Base-by-base conservation (phyloP, 352 stramenopile species). In the Phytophthora colocasiae region DNA sequence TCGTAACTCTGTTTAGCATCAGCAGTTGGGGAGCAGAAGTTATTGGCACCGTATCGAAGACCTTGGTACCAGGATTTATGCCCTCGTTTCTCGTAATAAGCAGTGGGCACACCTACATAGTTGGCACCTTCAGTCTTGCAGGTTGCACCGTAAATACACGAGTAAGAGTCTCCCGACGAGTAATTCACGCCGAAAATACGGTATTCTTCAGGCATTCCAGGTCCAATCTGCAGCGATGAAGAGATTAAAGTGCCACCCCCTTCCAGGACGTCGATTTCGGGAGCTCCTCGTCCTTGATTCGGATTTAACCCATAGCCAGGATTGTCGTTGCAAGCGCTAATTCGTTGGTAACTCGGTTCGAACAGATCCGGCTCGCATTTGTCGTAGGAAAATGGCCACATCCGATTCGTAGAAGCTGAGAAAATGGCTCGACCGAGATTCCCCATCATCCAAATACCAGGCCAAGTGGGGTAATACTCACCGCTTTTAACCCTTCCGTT, bases 231-330 rank as follows among this genome's bases (percentile, higher is more conserved):
- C 4, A 97, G 78, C 40, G 92, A 97, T 34, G 90, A 92, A 15
- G 91, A 98, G 55, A 97, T 90, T 6, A 84, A 70, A 12, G 64
- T 72, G 19, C 86, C 78, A 10, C 76, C 77, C 69, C 90, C 85
- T 97, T 97, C 95, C n/a, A 98, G 73, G 24, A 99, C 78, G 70
- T 99, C 94, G 69, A 99, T 98, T 65, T 98, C 95, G 3, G 95
- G 95, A 41, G 93, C 88, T 14, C 95, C 95, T 19, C 94, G 77
- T 1, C 94, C 94, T 39, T 82, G 63, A 29, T 85, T 80, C 4
- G 85, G 69, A 71, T 98, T 85, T 56, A 99, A 60, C 6, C 91
- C 93, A 66, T 83, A 97, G 51, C 98, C 95, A 48, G 96, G 93
- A 46, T 87, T 81, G 11, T 66, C 41, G 58, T 98, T 89, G 63